Conservation (phyloP, 345 rosid genomes). For the Euphorbia peplus region DNA sequence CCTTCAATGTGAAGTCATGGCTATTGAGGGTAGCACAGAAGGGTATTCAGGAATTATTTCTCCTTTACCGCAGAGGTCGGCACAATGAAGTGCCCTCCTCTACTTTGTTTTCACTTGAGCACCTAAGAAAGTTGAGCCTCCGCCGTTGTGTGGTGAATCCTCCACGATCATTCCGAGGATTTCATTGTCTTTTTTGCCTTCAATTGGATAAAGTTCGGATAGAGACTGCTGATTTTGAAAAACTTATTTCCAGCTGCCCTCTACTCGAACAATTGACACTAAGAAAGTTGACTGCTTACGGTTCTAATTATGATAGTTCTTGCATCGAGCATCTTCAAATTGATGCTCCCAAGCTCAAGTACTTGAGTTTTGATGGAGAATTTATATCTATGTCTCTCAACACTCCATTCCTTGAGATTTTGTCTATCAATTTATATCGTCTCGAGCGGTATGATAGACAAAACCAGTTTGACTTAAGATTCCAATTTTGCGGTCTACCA, state of each 20-base stretch:
- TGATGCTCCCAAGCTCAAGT: constrained; percentile 2
- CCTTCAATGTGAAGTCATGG: constrained; percentile 3
- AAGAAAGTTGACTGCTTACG: constrained; percentile 2
- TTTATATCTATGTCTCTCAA: constrained; percentile 5
- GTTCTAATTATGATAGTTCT: too few species aligned
- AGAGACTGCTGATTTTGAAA: neutral
- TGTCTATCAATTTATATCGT: constrained; percentile 5
- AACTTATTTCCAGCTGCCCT: constrained; percentile 11
- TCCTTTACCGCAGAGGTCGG: neutral
- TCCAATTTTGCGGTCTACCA: constrained; percentile 9
- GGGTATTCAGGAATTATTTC: constrained; percentile 1
- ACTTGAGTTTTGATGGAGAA: constrained; percentile 9
- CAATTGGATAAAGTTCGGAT: constrained; percentile 4
- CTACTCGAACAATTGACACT: constrained; percentile 4
- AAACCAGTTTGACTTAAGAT: constrained; percentile 7
- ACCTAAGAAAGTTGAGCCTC: constrained; percentile 10
- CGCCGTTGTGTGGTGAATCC: neutral
- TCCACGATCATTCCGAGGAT: constrained; percentile 1
- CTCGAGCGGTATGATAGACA: neutral
- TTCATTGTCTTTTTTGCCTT: constrained; percentile 2
- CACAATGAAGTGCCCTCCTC: neutral
- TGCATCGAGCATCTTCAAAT: constrained; percentile 11
- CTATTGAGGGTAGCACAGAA: neutral
- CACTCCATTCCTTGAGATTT: neutral
- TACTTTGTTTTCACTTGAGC: constrained; percentile 2